Evolutionary conservation across 202 grass and related monocot genomes (phyloP), one percentile per base, ranked within the genome.

Genomic region (Setaria viridis): DNA sequence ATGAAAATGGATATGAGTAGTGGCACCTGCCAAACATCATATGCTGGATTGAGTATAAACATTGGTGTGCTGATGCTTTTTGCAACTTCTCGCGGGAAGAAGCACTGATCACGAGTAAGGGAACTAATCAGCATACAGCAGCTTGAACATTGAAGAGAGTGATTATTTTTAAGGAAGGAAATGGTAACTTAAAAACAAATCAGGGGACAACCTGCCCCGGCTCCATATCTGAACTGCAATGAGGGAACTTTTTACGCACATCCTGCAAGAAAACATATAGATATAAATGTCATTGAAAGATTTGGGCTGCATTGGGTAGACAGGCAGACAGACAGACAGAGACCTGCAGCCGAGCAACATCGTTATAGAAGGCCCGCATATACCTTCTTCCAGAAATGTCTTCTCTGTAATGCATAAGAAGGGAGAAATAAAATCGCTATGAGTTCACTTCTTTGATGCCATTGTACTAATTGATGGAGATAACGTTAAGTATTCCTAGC

Each of bases 11-110:
- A 72, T 82, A 77, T 0, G 11, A 37, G 73, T 76, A 84, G 70
- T n/a, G 46, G 58, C 67, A 98, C 95, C 95, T 98, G 95, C 95
- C 89, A 95, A 86, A 74, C 69, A 80, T 98, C 95, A 77, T 95
- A 95, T 70, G 95, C 93, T 60, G 95, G 88, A 78, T 98, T 98
- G 58, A 98, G 95, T 81, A 95, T 92, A 83, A 98, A 98, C 69
- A 92, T 63, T 11, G 95, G 91, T 11, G 93, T 95, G 45, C 49
- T 86, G 71, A 98, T 90, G 67, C 77, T 80, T 92, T 98, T 94
- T 47, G 85, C 88, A 77, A 95, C 92, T 91, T 95, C 88, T 20
- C 80, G 82, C 15, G 93, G 89, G 84, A 95, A 95, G 78, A 98
- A 88, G 71, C 91, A 95, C 93, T 98, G 82, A 6, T n/a, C 70